These are phyloP conservation scores for Trichophyton mentagrophytes DNA, from an alignment of 2,329 filamentous ascomycete species.

Conservation along the genomic window DNA sequence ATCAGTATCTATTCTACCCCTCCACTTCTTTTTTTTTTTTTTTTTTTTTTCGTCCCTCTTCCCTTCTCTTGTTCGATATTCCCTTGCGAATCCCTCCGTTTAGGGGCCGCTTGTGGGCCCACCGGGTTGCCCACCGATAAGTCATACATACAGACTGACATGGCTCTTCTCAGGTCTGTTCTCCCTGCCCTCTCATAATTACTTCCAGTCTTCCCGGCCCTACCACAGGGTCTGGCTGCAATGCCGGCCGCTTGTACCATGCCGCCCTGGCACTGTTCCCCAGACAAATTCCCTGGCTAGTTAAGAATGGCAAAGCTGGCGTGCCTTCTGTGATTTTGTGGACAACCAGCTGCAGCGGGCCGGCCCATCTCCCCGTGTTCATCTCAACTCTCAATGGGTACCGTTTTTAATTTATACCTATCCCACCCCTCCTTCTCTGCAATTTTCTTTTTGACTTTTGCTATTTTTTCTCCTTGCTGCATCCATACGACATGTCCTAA, in stretches of 20 bases:
- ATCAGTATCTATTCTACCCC: conserved; percentile 3
- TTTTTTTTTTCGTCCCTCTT: no score
- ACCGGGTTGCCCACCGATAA: background rate
- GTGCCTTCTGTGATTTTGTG: conserved; percentile 2
- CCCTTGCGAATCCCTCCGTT: background rate
- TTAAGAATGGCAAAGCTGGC: background rate
- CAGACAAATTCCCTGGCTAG: conserved; percentile 14
- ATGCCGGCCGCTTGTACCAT: conserved; percentile 1
- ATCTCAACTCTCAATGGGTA: conserved; percentile 1
- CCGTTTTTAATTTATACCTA: background rate
- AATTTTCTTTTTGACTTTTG: conserved; percentile 1
- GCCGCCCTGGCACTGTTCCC: conserved; percentile 7
- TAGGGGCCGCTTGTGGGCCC: background rate
- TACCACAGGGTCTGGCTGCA: conserved; percentile 2
- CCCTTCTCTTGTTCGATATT: background rate
- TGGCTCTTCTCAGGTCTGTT: background rate
- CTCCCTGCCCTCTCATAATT: background rate
- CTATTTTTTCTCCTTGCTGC: conserved; percentile 3
- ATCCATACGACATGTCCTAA: conserved; percentile 2
- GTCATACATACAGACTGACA: background rate
- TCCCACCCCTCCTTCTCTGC: background rate
- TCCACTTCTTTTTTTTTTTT: background rate
- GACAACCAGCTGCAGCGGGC: conserved; percentile 29
- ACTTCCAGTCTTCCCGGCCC: conserved; percentile 2
- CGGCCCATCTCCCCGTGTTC: conserved; percentile 26